phyloP scores from a whole-genome alignment of 1,139 yeast species.

The Magnusiomyces clavatus region DNA sequence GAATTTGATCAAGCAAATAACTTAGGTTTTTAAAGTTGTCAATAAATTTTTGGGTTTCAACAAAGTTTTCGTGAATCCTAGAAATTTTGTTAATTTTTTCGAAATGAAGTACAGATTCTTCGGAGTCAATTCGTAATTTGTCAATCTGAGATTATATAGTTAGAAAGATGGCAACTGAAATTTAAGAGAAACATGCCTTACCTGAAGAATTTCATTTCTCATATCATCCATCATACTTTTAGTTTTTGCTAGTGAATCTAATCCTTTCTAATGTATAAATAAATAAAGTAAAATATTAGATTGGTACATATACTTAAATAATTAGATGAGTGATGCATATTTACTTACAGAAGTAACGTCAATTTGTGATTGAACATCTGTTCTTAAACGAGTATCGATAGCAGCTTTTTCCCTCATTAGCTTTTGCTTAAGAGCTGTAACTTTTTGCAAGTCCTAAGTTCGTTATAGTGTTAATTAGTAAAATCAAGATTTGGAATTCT shows the following conservation, averaged over 20 bases:
- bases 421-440: constrained; percentile 48
- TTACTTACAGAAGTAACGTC: constrained; percentile 38
- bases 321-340: background rate
- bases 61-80: constrained; percentile 61
- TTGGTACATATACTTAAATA: background rate
- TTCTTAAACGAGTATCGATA: constrained; percentile 60
- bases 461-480: background rate
- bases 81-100: constrained; percentile 56
- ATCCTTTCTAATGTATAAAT: constrained; percentile 20
- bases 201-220: constrained; percentile 26
- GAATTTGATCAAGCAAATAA: constrained; percentile 43
- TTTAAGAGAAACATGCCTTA: constrained; percentile 8
- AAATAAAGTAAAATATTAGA: constrained; percentile 7
- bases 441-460: constrained; percentile 46
- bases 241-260: constrained; percentile 27
- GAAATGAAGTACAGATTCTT: constrained; percentile 40
- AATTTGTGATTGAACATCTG: constrained; percentile 55
- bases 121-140: constrained; percentile 25
- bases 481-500: background rate
- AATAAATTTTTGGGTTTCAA: constrained; percentile 58
- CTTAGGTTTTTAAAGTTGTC: constrained; percentile 54
- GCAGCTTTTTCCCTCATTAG: constrained; percentile 61
- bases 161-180: constrained; percentile 11
- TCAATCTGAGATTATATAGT: constrained; percentile 16
- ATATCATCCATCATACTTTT: constrained; percentile 26